Conservation (phyloP, 371 early-diverging fungal genomes). For the Capniomyces stellatus region DNA sequence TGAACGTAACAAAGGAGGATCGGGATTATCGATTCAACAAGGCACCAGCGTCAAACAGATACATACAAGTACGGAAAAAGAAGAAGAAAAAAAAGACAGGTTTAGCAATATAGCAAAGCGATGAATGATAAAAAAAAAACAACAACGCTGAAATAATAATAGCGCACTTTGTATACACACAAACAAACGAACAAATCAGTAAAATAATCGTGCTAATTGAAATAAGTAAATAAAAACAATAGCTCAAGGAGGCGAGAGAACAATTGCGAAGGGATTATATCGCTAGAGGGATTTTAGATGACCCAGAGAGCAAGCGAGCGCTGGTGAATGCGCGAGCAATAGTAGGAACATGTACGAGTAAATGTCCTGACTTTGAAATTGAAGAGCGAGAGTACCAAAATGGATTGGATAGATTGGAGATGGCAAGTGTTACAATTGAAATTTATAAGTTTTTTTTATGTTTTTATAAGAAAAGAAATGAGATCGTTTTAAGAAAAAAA, state of each 20-base stretch:
- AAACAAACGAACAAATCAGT: too few relatives aligned
- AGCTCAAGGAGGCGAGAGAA: slow-evolving; percentile 13
- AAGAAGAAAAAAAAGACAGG: neutral
- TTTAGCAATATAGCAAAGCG: neutral
- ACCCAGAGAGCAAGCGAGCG: neutral
- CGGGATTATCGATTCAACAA: neutral
- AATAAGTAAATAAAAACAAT: too few relatives aligned
- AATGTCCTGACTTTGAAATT: slow-evolving; percentile 85
- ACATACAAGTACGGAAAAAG: neutral
- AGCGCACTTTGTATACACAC: neutral
- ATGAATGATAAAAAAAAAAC: neutral
- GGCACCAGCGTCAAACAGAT: neutral
- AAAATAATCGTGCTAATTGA: too few relatives aligned
- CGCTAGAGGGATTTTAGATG: slow-evolving; percentile 6
- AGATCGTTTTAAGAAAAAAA: too few relatives aligned
- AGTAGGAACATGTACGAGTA: slow-evolving; percentile 60
- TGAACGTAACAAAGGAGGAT: neutral
- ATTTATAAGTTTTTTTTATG: too few relatives aligned
- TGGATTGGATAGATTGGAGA: slow-evolving; percentile 51
- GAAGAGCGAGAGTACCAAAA: slow-evolving; percentile 66
- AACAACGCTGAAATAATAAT: neutral
- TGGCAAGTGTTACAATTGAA: slow-evolving; percentile 8
- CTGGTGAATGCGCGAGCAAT: slow-evolving; percentile 24
- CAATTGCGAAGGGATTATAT: slow-evolving; percentile 14
- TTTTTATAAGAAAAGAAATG: too few relatives aligned